phyloP scores from a whole-genome alignment of 2,329 filamentous ascomycete species.

The Cytospora schulzeri region DNA sequence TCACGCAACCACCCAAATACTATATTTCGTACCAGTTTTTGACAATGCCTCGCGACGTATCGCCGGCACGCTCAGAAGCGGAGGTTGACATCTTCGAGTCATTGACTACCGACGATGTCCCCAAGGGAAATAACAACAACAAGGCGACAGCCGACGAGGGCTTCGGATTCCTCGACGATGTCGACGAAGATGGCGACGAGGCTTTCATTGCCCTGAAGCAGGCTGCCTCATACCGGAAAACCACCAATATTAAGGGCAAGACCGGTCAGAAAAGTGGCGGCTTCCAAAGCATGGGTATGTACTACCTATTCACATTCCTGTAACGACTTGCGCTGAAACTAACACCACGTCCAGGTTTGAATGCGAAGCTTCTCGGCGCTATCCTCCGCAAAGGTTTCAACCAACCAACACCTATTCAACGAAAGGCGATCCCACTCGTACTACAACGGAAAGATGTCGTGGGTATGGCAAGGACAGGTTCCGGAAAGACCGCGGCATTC shows the following conservation, averaged over 20 bases:
- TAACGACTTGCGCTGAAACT: slow-evolving; percentile 24
- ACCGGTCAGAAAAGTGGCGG: slow-evolving; percentile 88
- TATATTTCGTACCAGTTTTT: neutral
- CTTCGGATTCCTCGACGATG: slow-evolving; percentile 53
- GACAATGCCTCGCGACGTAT: slow-evolving; percentile 73
- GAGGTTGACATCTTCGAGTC: slow-evolving; percentile 88
- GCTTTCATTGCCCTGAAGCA: slow-evolving; percentile 90
- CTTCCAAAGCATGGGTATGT: slow-evolving; percentile 87
- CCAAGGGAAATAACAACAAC: slow-evolving; percentile 42
- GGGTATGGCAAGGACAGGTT: slow-evolving; percentile 98
- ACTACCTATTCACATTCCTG: slow-evolving; percentile 1
- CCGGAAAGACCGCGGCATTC: slow-evolving; percentile 96
- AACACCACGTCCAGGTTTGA: slow-evolving; percentile 60
- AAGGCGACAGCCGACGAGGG: slow-evolving; percentile 41
- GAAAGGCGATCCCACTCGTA: slow-evolving; percentile 92
- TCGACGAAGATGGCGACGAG: slow-evolving; percentile 69
- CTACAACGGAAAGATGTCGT: slow-evolving; percentile 94
- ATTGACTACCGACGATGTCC: slow-evolving; percentile 65
- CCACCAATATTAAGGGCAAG: slow-evolving; percentile 78
- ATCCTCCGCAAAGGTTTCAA: slow-evolving; percentile 94
- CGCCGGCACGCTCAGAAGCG: slow-evolving; percentile 83
- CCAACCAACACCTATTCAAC: slow-evolving; percentile 94
- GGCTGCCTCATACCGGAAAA: slow-evolving; percentile 84
- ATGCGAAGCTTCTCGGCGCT: slow-evolving; percentile 80
- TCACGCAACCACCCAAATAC: neutral